phyloP scores from a whole-genome alignment of 345 rosid species.

The Corchorus capsularis region DNA sequence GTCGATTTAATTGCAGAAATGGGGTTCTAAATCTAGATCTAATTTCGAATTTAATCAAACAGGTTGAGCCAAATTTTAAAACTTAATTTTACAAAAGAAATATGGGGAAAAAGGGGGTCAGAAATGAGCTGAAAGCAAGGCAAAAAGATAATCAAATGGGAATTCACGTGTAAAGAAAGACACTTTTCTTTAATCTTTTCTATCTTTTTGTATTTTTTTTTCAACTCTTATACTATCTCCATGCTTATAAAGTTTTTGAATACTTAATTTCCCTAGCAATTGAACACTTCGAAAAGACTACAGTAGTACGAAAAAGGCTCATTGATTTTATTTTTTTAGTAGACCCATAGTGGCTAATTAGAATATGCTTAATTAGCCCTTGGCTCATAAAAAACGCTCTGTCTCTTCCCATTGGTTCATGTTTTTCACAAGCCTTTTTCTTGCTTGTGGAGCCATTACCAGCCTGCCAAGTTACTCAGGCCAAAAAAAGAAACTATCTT shows the following conservation, averaged over 20 bases:
- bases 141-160: constrained; percentile 15
- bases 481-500: not conserved
- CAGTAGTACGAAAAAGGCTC: not conserved
- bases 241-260: constrained; percentile 6
- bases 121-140: constrained; percentile 29
- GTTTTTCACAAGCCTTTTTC: not conserved
- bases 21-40: not conserved
- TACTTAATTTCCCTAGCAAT: not conserved
- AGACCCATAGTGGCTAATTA: not conserved
- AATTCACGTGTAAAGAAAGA: constrained; percentile 35
- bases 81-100: not conserved
- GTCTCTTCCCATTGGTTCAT: constrained; percentile 18
- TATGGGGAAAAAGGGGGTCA: not conserved
- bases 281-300: constrained; percentile 10
- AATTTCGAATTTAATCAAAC: too few relatives aligned
- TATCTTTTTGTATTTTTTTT: constrained; percentile 10
- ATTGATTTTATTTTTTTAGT: not conserved
- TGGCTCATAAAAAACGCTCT: not conserved
- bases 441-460: not conserved
- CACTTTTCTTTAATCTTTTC: constrained; percentile 14
- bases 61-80: not conserved
- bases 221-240: constrained; percentile 15
- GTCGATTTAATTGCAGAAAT: not conserved
- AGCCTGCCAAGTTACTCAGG: not conserved
- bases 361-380: not conserved